phyloP scores from a whole-genome alignment of 352 stramenopile species.

The Thalassiosira mediterranea region DNA sequence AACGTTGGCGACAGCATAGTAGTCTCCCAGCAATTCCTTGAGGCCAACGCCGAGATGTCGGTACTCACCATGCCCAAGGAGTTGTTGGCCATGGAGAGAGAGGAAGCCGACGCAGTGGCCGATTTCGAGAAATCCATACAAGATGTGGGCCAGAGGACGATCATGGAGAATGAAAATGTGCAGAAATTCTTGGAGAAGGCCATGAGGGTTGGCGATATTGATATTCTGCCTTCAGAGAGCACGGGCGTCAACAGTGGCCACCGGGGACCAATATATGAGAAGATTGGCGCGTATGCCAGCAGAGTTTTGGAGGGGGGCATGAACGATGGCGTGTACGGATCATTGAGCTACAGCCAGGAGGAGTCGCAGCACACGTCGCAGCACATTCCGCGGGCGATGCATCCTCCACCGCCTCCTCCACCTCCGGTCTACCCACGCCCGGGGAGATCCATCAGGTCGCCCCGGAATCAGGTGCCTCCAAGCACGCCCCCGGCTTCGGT shows the following conservation, averaged over 20 bases:
- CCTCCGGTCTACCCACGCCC: background rate
- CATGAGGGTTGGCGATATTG: background rate
- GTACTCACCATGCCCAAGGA: conserved; percentile 37
- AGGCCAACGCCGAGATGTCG: conserved; percentile 26
- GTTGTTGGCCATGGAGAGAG: conserved; percentile 12
- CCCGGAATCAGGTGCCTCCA: no score
- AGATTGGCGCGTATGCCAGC: conserved; percentile 35
- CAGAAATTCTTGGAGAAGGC: conserved; percentile 23
- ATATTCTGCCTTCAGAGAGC: background rate
- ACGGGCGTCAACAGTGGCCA: conserved; percentile 7
- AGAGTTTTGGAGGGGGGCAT: conserved; percentile 15
- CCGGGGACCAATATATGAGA: conserved; percentile 13
- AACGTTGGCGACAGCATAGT: conserved; percentile 41
- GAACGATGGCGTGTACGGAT: conserved; percentile 11
- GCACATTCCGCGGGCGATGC: background rate
- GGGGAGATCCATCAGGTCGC: conserved; percentile 1
- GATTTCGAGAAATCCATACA: conserved; percentile 10
- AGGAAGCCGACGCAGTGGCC: background rate
- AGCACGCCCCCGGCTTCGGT: no score
- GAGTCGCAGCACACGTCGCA: background rate
- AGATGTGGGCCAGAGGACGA: conserved; percentile 13
- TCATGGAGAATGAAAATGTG: conserved; percentile 21
- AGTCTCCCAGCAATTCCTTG: conserved; percentile 39
- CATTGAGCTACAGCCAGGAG: conserved; percentile 17
- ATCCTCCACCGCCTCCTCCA: background rate